Base-by-base conservation (phyloP, 1,284 basidiomycete genomes). In the Ustilago cynodontis region DNA sequence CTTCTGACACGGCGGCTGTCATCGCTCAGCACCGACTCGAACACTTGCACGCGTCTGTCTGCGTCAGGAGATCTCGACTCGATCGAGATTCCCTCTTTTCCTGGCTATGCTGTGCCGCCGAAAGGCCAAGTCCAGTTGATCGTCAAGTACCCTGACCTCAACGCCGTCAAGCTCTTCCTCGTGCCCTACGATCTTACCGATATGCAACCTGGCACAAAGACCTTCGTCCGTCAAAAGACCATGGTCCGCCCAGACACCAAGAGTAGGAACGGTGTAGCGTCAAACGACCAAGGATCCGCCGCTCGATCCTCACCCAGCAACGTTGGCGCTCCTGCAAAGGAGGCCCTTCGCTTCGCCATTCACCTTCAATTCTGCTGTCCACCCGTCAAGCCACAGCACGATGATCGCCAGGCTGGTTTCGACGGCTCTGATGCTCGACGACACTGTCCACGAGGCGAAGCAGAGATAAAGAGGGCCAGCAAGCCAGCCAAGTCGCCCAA, bases 111-210 rank as follows among this genome's bases (percentile, higher is more conserved):
- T 31, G 84, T 89, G 6, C 87, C 88, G 0, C 84, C 84, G 0
- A 79, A 86, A 26, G 89, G 89, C n/a, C 88, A 88, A 68, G 77
- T 89, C 9, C 89, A 89, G 79, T 82, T 89, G 10, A 83, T 89
- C 28, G 82, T 89, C 81, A 88, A 88, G 79, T 88, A 87, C 28
- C 81, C 87, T 2, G 82, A 84, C 28, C 64, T 72, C 47, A 79
- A 84, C 26, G 86, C 88, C 0, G 79, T 88, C 77, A 88, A 89
- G 77, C 87, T 88, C 11, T 89, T 89, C 66, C 78, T 89, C 2
- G 78, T 89, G 3, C 88, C 88, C 0, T 89, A 89, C 71, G 88
- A 89, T 69, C 81, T 89, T 11, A 78, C 84, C 4, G 77, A 81
- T 7, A 81, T 89, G 59, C 75, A 73, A 37, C 60, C 72, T 7